These are phyloP conservation scores for Penicillium coffeae DNA, from an alignment of 495 filamentous ascomycete species.

Conservation along the genomic window DNA sequence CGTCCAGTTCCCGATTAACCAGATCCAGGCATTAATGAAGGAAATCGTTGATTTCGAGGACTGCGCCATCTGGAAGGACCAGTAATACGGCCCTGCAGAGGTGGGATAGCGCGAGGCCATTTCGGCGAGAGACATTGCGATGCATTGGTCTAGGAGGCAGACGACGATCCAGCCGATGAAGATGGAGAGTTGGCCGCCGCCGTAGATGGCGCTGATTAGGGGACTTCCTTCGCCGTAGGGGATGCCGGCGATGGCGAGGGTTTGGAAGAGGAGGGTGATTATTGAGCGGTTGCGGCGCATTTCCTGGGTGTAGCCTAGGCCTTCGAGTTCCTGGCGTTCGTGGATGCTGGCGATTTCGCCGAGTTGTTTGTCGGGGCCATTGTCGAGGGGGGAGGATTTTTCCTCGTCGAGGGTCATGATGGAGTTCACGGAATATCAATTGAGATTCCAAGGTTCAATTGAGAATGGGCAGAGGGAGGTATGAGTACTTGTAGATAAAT, in stretches of 20 bases:
- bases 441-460: too few species aligned
- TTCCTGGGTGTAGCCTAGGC: slow-evolving; percentile 37
- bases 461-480: too few species aligned
- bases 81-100: slow-evolving; percentile 50
- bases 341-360: slow-evolving; percentile 12
- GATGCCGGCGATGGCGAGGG: slow-evolving; percentile 40
- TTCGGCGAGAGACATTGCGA: slow-evolving; percentile 44
- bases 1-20: slow-evolving; percentile 65
- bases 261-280: slow-evolving; percentile 34
- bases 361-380: slow-evolving; percentile 11
- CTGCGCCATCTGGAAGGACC: slow-evolving; percentile 40
- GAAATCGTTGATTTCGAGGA: slow-evolving; percentile 42
- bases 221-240: slow-evolving; percentile 47
- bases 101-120: slow-evolving; percentile 49
- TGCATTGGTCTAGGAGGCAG: slow-evolving; percentile 33
- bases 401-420: slow-evolving; percentile 3
- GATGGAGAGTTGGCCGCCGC: slow-evolving; percentile 38
- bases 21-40: slow-evolving; percentile 66
- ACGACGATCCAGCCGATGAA: slow-evolving; percentile 43
- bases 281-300: slow-evolving; percentile 37
- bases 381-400: neutral
- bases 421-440: neutral
- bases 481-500: too few species aligned
- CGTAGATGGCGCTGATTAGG: slow-evolving; percentile 41
- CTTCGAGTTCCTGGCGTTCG: slow-evolving; percentile 25